Percentiles rank a stretch among this genome's conserved stretches.
phyloP scores from a whole-genome alignment of 306 rosid genomes.

The Prunus campanulata region DNA sequence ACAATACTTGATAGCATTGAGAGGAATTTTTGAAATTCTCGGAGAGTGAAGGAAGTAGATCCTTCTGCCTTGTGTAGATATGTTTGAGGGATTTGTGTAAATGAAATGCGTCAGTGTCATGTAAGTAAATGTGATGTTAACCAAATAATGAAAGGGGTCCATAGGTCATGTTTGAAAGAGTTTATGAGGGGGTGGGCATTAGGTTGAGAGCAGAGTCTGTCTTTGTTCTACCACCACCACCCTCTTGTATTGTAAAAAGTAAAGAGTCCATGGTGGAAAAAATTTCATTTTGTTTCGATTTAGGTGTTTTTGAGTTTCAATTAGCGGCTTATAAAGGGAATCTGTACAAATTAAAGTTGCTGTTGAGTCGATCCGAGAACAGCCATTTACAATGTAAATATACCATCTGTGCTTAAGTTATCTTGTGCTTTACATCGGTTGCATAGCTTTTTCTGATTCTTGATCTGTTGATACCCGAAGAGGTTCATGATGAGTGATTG shows the following conservation, averaged over 20 bases:
- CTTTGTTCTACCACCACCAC: slow-evolving; percentile 23
- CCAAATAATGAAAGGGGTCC: slow-evolving; percentile 29
- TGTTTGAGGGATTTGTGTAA: slow-evolving; percentile 33
- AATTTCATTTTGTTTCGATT: slow-evolving; percentile 22
- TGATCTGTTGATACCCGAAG: too few relatives aligned
- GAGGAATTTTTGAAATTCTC: slow-evolving; percentile 47
- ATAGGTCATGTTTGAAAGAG: not conserved
- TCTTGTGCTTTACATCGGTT: not conserved
- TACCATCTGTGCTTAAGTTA: not conserved
- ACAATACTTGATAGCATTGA: slow-evolving; percentile 22
- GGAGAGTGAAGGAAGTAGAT: slow-evolving; percentile 18
- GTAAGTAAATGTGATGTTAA: slow-evolving; percentile 26
- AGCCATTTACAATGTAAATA: slow-evolving; percentile 15
- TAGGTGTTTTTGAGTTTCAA: slow-evolving; percentile 28
- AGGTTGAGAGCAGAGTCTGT: slow-evolving; percentile 25
- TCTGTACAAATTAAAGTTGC: slow-evolving; percentile 48
- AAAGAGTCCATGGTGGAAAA: slow-evolving; percentile 7
- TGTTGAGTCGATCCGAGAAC: slow-evolving; percentile 18
- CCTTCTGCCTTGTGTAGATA: slow-evolving; percentile 25
- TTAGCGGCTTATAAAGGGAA: slow-evolving; percentile 36
- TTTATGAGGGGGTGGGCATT: slow-evolving; percentile 22
- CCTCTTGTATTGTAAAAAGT: slow-evolving; percentile 45
- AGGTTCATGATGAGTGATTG: not conserved
- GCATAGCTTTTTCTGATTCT: not conserved
- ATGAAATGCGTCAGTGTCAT: slow-evolving; percentile 39